Evolutionary conservation across 495 filamentous ascomycete species (phyloP), one percentile per base, ranked within the genome.

Genomic region (Trichocladium uniseriatum): DNA sequence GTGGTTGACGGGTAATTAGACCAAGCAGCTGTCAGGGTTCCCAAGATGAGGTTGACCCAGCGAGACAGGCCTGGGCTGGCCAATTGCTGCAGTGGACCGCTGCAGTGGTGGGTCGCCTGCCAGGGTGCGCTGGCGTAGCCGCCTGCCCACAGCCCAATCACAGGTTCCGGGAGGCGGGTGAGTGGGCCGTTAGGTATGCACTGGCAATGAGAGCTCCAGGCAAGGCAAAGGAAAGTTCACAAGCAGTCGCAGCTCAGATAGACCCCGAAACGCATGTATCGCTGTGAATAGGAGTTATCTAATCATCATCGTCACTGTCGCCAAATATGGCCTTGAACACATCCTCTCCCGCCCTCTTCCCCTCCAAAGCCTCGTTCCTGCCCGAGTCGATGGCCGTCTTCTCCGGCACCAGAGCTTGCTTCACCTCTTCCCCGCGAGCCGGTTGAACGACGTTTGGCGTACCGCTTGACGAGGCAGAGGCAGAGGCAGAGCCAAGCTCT

Each of bases 321-420:
- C 91, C 92, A 73, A 98, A 98, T 14, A 98, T 89, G 18, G 88
- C 88, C 62, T 82, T 86, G 59, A 98, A 94, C 3, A 96, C 82
- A n/a, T 84, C 88, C 39, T 95, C 91, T 2, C 83, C 83, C 5
- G 90, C 87, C 48, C 81, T 81, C 55, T 84, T 76, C 0, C 77
- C 86, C 56, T 94, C 90, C 24, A 98, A 58, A 13, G 92, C 91
- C 50, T 92, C 87, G 61, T 96, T 98, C 45, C 72, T 77, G 49
- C 87, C 84, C 0, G 83, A 75, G 69, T 95, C 82, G 34, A 96
- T 59, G 3, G 72, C 66, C 19, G 50, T 21, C 40, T 50, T 43
- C 21, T 28, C 45, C 10, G 16, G 18, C 7, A 5, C 43, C 16
- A 9, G n/a, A 11, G 42, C 5, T 52, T 13, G 49, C n/a, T 27